Evolutionary conservation across 202 grass and related monocot species (phyloP), one percentile per base, ranked within the genome.

Genomic region (Cymbopogon flexuosus): DNA sequence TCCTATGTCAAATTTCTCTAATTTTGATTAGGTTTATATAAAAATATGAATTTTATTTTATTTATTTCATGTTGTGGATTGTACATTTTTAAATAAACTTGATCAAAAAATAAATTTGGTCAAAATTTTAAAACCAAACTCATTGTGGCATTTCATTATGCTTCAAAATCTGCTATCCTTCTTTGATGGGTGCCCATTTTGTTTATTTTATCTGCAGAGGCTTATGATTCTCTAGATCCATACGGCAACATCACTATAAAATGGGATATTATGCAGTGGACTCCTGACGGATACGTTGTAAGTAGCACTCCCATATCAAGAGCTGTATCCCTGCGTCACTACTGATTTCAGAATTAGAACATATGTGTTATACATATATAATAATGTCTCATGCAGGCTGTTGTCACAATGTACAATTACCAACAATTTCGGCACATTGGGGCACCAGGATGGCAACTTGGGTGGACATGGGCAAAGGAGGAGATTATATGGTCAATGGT

Each of bases 401-500:
- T 82, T 64, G 92, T 91, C 33, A 98, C 95, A 29, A 95, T 98
- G 83, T 93, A 68, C 73, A 98, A 98, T 70, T 98, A 83, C 40
- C 95, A 98, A 77, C 92, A 95, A 73, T 98, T 89, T 78, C 90
- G 92, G 12, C 95, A 98, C 77, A 98, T 98, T 57, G 68, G 81
- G 24, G 73, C 90, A 77, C 92, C 95, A 21, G 95, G 95, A n/a
- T 98, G 95, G 95, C 86, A 75, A 34, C 77, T 98, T 3, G 92
- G 92, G 59, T 98, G 95, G 95, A 82, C 95, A 36, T 98, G 95
- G 95, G 90, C 88, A 39, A 89, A 98, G 79, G 78, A 97, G 66
- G 92, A 94, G 74, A 90, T 98, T 10, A 93, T 98, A 49, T 98
- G 95, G 95, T 94, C 92, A 7, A 94, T 98, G 92, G 84, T 86